Conservation (phyloP, 1,139 yeast species). For the Hemisphaericaspora lyxosophila region DNA sequence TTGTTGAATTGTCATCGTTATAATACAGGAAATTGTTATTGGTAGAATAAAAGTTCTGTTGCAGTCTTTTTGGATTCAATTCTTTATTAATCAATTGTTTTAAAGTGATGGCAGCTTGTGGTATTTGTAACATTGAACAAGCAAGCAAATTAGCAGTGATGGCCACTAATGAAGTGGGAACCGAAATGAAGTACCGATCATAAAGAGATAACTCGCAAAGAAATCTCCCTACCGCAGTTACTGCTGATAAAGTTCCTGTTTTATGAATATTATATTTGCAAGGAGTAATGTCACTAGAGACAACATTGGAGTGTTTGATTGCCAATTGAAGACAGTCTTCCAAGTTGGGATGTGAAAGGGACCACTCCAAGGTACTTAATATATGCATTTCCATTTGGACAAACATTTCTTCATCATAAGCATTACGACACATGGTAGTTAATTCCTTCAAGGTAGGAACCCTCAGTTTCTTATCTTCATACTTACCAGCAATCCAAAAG, state of each 20-base stretch:
- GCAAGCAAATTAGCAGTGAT: constrained; percentile 72
- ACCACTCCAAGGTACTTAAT: constrained; percentile 82
- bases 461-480: constrained; percentile 80
- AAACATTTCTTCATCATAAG: constrained; percentile 87
- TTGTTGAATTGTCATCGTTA: constrained; percentile 12
- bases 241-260: constrained; percentile 43
- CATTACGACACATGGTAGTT: constrained; percentile 75
- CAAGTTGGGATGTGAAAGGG: constrained; percentile 59
- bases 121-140: constrained; percentile 57
- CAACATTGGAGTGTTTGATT: constrained; percentile 31
- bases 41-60: background rate
- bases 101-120: constrained; percentile 35
- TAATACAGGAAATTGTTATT: constrained; percentile 1
- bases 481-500: constrained; percentile 92
- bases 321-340: constrained; percentile 63
- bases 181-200: constrained; percentile 63
- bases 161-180: constrained; percentile 64
- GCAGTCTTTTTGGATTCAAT: constrained; percentile 1
- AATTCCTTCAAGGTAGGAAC: constrained; percentile 83
- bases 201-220: constrained; percentile 77
- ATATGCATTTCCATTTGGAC: constrained; percentile 94
- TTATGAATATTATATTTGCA: constrained; percentile 28
- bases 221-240: constrained; percentile 59
- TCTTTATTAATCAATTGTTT: constrained; percentile 18
- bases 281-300: constrained; percentile 27